A percentile compares a stretch with the other conserved stretches of the same genome.
Evolutionary conservation across 441 rosid species (phyloP).

Genomic region (Hura crepitans): DNA sequence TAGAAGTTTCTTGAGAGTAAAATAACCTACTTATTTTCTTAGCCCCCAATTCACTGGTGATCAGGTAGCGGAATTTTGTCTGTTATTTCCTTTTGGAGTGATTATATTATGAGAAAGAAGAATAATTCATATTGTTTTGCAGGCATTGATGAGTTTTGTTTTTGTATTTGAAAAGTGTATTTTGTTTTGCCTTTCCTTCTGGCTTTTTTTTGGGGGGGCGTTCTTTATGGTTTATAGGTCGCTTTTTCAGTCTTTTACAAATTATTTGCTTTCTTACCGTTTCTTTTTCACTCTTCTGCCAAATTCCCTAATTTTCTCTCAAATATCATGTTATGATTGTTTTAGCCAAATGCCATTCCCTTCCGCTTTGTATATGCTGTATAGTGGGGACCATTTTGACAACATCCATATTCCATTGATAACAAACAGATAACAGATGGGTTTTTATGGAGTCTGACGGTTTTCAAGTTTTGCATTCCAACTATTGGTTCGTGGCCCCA

Average conservation of each 20-base stretch:
- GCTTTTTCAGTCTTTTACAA: conserved; percentile 4
- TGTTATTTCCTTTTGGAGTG: conserved; percentile 12
- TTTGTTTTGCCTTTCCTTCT: conserved; percentile 31
- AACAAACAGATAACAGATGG: conserved; percentile 11
- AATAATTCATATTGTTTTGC: conserved; percentile 1
- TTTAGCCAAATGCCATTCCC: conserved; percentile 8
- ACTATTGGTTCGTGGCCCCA: background rate
- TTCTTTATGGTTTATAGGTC: conserved; percentile 14
- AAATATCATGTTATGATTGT: conserved; percentile 25
- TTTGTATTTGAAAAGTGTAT: conserved; percentile 28
- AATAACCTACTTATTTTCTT: background rate
- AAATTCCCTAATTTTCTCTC: conserved; percentile 29
- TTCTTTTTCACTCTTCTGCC: background rate
- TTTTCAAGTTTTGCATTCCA: conserved; percentile 1
- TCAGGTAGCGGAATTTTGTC: conserved; percentile 5
- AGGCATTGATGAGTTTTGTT: conserved; percentile 27
- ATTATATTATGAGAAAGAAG: background rate
- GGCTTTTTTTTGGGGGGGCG: conserved; percentile 23
- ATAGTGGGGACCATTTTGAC: conserved; percentile 9
- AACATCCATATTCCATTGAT: background rate
- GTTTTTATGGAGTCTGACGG: background rate
- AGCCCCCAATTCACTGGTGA: background rate
- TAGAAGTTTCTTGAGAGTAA: conserved; percentile 12
- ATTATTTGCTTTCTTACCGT: background rate
- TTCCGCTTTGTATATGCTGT: background rate